Evolutionary conservation across 805 yeast genomes (phyloP).

Genomic region (Sugiyamaella valdiviana): DNA sequence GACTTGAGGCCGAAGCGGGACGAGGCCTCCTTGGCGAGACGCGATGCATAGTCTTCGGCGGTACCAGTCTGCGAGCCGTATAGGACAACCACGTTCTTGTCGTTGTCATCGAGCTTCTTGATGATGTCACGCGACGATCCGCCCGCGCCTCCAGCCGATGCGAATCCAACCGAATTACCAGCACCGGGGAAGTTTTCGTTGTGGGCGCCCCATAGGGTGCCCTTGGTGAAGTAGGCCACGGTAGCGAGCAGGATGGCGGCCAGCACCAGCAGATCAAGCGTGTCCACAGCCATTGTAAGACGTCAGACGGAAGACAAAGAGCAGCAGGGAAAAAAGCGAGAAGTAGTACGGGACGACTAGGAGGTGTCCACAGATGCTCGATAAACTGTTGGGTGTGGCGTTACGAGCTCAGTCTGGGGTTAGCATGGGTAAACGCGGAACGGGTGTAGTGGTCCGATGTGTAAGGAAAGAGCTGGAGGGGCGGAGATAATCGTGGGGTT

Average conservation of each 20-base stretch:
- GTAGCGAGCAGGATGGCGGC: conserved; percentile 61
- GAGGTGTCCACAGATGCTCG: too few relatives aligned
- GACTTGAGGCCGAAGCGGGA: conserved; percentile 74
- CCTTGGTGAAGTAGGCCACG: conserved; percentile 61
- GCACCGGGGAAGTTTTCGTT: conserved; percentile 18
- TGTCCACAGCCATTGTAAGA: conserved; percentile 41
- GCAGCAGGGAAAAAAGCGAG: too few relatives aligned
- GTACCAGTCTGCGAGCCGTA: conserved; percentile 98
- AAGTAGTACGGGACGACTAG: too few relatives aligned
- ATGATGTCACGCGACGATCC: conserved; percentile 26
- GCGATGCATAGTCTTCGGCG: conserved; percentile 92
- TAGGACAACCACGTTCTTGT: conserved; percentile 72
- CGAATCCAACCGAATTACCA: conserved; percentile 17
- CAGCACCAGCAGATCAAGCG: conserved; percentile 64
- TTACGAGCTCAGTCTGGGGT: too few relatives aligned
- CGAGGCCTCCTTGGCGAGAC: conserved; percentile 81
- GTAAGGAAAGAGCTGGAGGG: too few relatives aligned
- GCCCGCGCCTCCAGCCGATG: conserved; percentile 20
- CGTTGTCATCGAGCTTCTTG: conserved; percentile 43
- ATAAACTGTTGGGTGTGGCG: too few relatives aligned
- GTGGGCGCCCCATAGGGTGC: conserved; percentile 40
- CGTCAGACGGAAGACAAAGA: neutral
- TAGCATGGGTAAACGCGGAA: too few relatives aligned
- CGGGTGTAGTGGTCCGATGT: too few relatives aligned
- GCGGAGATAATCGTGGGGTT: too few relatives aligned